A percentile compares a stretch with the other conserved stretches of the same genome.
Conservation (phyloP, 495 filamentous ascomycete species). For the Aspergillus campestris region DNA sequence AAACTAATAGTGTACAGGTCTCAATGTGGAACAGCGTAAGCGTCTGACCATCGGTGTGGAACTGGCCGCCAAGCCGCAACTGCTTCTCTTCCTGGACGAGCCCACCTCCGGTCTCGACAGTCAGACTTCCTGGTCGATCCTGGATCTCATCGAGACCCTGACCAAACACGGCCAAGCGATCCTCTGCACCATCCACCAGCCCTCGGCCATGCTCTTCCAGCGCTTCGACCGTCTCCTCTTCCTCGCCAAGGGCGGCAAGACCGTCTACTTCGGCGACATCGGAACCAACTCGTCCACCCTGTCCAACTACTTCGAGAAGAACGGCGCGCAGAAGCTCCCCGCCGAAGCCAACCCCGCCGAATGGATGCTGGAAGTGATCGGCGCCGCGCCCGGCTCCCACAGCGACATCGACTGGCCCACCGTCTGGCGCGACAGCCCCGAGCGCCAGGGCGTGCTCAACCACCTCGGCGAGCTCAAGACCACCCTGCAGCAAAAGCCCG, state of each 20-base stretch:
- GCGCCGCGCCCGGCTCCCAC: conserved; percentile 74
- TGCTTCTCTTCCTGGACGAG: conserved; percentile 84
- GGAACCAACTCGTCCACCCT: conserved; percentile 68
- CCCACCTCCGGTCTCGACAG: conserved; percentile 83
- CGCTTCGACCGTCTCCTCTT: conserved; percentile 87
- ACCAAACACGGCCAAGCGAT: conserved; percentile 85
- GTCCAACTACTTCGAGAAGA: conserved; percentile 70
- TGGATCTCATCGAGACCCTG: conserved; percentile 75
- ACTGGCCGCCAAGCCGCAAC: conserved; percentile 77
- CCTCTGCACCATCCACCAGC: conserved; percentile 94
- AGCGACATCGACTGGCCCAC: conserved; percentile 76
- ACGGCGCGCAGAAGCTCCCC: conserved; percentile 65
- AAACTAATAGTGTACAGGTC: conserved; percentile 40
- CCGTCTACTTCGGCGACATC: conserved; percentile 88
- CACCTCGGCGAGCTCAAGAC: conserved; percentile 63
- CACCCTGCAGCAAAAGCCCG: conserved; percentile 42
- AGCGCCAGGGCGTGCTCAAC: conserved; percentile 56
- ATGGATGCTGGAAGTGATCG: conserved; percentile 94
- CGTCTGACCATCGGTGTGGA: conserved; percentile 85
- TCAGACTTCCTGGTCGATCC: conserved; percentile 87
- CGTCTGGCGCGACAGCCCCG: conserved; percentile 68
- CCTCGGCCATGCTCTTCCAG: conserved; percentile 89
- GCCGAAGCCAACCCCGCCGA: conserved; percentile 79
- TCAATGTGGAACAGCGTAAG: conserved; percentile 90
- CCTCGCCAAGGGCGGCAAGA: conserved; percentile 69